Conservation (phyloP, 441 rosid genomes). For the Daphne laureola region DNA sequence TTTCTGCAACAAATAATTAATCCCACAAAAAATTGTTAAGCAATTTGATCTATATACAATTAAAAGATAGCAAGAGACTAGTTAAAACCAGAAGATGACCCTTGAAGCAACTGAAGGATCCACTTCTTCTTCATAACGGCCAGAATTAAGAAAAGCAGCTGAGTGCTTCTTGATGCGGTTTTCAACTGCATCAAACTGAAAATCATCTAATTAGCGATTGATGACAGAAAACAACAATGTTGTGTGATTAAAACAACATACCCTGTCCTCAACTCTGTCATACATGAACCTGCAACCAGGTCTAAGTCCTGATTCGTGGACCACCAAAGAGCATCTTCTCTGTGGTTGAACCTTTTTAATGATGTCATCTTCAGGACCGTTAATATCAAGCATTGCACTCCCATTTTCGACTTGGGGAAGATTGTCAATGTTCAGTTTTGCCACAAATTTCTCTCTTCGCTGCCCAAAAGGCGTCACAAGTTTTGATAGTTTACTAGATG, state of each 20-base stretch:
- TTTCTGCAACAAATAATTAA: slow-evolving; percentile 50
- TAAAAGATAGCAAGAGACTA: slow-evolving; percentile 8
- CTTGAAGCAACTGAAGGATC: slow-evolving; percentile 95
- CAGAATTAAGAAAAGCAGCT: slow-evolving; percentile 48
- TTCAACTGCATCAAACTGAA: slow-evolving; percentile 73
- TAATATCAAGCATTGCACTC: slow-evolving; percentile 23
- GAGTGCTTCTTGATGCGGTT: slow-evolving; percentile 56
- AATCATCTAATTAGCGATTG: neutral
- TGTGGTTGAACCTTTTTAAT: slow-evolving; percentile 63
- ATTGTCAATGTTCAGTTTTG: slow-evolving; percentile 53
- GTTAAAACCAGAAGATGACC: slow-evolving; percentile 30
- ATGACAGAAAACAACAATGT: slow-evolving; percentile 13
- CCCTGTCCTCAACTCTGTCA: slow-evolving; percentile 84
- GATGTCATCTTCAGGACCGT: slow-evolving; percentile 56
- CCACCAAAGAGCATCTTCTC: slow-evolving; percentile 50
- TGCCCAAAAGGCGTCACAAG: slow-evolving; percentile 77
- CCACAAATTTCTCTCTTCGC: slow-evolving; percentile 61
- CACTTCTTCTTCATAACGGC: slow-evolving; percentile 58
- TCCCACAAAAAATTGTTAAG: too few relatives aligned
- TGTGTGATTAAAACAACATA: slow-evolving; percentile 19
- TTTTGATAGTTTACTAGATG: slow-evolving; percentile 51
- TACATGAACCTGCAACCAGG: slow-evolving; percentile 89
- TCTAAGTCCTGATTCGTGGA: slow-evolving; percentile 60
- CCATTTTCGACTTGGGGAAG: slow-evolving; percentile 30
- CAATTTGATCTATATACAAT: slow-evolving; percentile 19